Percentiles rank a stretch among this genome's conserved stretches.
Evolutionary conservation across 1,284 basidiomycete species (phyloP).

Genomic region (Cutaneotrichosporon sp.): DNA sequence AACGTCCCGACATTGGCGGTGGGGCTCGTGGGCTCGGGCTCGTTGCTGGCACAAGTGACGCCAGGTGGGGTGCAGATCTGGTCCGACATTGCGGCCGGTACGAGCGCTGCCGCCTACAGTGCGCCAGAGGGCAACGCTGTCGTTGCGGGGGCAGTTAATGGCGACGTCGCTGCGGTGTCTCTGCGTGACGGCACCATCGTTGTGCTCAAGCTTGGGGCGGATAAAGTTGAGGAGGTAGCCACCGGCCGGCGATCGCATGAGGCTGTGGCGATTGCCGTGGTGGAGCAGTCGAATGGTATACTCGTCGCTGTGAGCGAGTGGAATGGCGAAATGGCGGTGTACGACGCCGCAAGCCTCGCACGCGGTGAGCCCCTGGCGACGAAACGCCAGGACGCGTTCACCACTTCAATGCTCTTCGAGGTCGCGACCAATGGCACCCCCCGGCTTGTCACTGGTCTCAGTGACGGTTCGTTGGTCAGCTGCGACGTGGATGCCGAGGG

Average conservation of each 20-base stretch:
- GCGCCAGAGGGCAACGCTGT: slow-evolving; percentile 50
- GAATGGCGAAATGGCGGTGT: slow-evolving; percentile 63
- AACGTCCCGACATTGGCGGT: slow-evolving; percentile 61
- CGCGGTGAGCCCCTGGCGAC: slow-evolving; percentile 16
- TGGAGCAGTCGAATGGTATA: too few relatives aligned
- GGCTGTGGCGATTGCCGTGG: too few relatives aligned
- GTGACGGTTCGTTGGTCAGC: slow-evolving; percentile 69
- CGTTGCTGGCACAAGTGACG: slow-evolving; percentile 67
- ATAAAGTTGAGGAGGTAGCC: neutral
- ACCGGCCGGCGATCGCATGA: neutral
- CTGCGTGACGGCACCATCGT: slow-evolving; percentile 40
- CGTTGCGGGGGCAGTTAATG: slow-evolving; percentile 62
- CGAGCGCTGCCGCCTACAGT: neutral
- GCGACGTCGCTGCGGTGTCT: slow-evolving; percentile 62
- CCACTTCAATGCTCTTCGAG: slow-evolving; percentile 38
- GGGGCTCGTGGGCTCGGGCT: slow-evolving; percentile 48
- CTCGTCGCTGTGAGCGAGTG: slow-evolving; percentile 66
- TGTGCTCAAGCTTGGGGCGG: neutral
- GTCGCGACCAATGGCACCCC: slow-evolving; percentile 34
- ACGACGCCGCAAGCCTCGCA: slow-evolving; percentile 53
- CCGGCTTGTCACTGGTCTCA: slow-evolving; percentile 70
- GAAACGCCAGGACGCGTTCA: slow-evolving; percentile 19
- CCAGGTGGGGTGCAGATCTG: slow-evolving; percentile 53
- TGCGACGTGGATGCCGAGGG: slow-evolving; percentile 47
- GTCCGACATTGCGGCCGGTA: slow-evolving; percentile 35